Evolutionary conservation across 257 asterid species (phyloP).

Genomic region (Fraxinus cuspidata): DNA sequence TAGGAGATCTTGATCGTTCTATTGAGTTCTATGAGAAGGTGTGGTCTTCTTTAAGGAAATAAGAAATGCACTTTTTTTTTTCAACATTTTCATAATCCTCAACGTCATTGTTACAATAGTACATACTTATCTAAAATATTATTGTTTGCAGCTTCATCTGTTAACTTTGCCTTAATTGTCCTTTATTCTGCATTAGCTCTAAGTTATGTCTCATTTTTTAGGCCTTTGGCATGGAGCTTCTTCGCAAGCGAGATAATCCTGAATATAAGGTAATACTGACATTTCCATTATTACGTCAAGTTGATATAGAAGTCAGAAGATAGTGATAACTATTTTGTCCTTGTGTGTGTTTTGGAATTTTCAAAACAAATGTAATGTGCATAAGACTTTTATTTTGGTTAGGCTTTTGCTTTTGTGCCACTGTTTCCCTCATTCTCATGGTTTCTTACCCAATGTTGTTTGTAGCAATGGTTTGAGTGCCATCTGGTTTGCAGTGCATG

Average conservation of each 20-base stretch:
- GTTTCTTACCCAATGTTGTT: background rate
- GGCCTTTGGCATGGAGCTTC: conserved; percentile 99
- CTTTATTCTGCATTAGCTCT: conserved; percentile 3
- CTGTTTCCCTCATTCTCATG: background rate
- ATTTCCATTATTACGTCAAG: conserved; percentile 19
- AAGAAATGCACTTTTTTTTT: background rate
- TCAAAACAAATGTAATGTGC: background rate
- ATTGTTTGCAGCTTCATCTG: background rate
- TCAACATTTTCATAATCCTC: conserved; percentile 12
- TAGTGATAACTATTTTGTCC: conserved; percentile 1
- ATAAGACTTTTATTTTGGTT: background rate
- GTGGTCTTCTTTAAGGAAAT: conserved; percentile 15
- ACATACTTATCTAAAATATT: background rate
- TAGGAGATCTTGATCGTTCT: conserved; percentile 92
- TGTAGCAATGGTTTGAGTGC: background rate
- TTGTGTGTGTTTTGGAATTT: background rate
- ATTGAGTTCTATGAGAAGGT: conserved; percentile 91
- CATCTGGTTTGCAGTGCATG: background rate
- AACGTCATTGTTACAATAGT: conserved; percentile 5
- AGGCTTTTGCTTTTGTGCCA: background rate
- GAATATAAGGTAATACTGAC: conserved; percentile 79
- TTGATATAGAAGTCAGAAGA: background rate
- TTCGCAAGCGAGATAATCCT: conserved; percentile 92
- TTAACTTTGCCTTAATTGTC: background rate
- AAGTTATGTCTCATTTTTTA: conserved; percentile 24